Evolutionary conservation across 2,329 filamentous ascomycete genomes (phyloP), one percentile per base, ranked within the genome.

Genomic region (Pseudocercospora macadamiae): DNA sequence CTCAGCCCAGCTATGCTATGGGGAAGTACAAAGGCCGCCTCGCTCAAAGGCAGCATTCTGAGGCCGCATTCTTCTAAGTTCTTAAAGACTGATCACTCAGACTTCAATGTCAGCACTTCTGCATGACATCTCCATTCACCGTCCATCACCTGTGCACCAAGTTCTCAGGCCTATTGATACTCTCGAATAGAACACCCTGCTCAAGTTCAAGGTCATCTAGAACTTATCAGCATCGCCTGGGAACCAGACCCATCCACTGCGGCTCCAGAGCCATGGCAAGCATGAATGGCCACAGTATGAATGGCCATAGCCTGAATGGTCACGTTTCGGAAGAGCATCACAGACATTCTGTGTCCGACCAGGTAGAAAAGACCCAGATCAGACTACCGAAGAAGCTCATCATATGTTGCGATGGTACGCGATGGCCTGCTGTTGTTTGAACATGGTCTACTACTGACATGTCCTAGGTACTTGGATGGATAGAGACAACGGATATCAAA

Each of bases 391-490:
- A 66, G 59, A 66, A 66, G 61, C 58, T 68, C 32, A 68, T 67
- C 45, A 66, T 69, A 16, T 68, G 64, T 52, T 69, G 67, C 37
- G 67, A 69, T 63, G 69, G 69, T 28, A 49, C 16, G n/a, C n/a
- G 36, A 39, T 39, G 36, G 26, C 65, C 6, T 3, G 12, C n/a
- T 23, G n/a, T 16, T 34, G 7, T 32, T 32, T 12, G 12, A 6
- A 32, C 28, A 32, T 32, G 6, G 28, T 12, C 10, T 5, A 14
- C 16, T n/a, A 34, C 51, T 59, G 23, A 54, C 26, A 5, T 9
- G 4, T 18, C 10, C 4, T 18, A 60, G 68, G 70, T n/a, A 74
- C 72, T 7, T 74, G 72, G 72, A 68, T 69, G 66, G 70, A 74
- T 51, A 62, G 66, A 47, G 71, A 74, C 57, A 73, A 71, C 60